A percentile compares a stretch with the other conserved stretches of the same genome.
Conservation (phyloP, 2,329 filamentous ascomycete species). For the Ascochyta koolunga region DNA sequence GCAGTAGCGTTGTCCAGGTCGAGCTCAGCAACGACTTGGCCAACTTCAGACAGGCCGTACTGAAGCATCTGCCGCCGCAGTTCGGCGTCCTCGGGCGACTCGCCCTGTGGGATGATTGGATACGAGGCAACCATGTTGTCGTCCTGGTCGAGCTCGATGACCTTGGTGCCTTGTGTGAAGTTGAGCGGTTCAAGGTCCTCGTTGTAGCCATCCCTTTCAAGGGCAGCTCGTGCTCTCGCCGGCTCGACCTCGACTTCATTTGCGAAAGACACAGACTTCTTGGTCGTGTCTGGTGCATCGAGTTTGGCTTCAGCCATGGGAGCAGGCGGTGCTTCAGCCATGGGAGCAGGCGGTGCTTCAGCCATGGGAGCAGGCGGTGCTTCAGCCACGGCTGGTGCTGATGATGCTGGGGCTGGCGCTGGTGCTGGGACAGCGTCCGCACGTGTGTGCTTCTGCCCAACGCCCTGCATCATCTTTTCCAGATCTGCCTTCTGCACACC, state of each 20-base stretch:
- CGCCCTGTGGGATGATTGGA: slow-evolving; percentile 72
- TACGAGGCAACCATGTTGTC: slow-evolving; percentile 48
- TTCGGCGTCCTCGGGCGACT: slow-evolving; percentile 79
- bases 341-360: background rate
- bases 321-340: background rate
- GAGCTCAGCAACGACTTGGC: slow-evolving; percentile 89
- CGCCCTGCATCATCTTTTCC: slow-evolving; percentile 24
- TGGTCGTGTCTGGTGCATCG: slow-evolving; percentile 25
- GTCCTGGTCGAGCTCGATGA: slow-evolving; percentile 53
- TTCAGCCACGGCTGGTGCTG: background rate
- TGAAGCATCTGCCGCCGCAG: slow-evolving; percentile 87
- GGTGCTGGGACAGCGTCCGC: background rate
- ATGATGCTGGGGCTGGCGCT: background rate
- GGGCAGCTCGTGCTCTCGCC: slow-evolving; percentile 8
- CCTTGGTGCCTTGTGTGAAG: slow-evolving; percentile 43
- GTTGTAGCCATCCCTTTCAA: slow-evolving; percentile 32
- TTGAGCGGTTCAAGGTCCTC: slow-evolving; percentile 36
- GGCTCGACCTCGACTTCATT: slow-evolving; percentile 60
- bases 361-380: background rate
- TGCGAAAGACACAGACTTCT: slow-evolving; percentile 69
- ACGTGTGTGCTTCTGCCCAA: background rate
- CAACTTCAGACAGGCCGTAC: slow-evolving; percentile 87
- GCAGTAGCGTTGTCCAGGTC: slow-evolving; percentile 72
- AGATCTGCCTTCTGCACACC: slow-evolving; percentile 58
- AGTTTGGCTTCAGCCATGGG: background rate